Evolutionary conservation across 805 yeast species (phyloP), one percentile per base, ranked within the genome.

Genomic region (Pichia occidentalis): DNA sequence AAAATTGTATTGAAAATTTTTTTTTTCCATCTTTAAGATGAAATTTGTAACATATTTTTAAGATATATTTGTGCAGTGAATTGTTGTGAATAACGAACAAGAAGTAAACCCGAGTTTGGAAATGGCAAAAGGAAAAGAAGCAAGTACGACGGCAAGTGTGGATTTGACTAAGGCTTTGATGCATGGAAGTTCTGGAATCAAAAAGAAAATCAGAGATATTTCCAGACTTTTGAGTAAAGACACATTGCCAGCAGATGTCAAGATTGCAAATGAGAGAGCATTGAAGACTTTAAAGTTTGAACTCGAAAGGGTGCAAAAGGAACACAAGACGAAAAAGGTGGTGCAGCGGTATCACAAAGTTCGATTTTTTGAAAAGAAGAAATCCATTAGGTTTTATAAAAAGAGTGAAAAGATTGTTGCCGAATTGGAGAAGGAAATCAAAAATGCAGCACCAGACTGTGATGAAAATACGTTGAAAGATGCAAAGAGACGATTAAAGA

Each of bases 341-440:
- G 66, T 85, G 10, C 72, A 77, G 48, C 84, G 80, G 61, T 92
- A 92, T 57, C 96, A 86, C 56, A 87, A 86, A 88, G 86, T 92
- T 34, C 73, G 90, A 48, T 92, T 92, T 56, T 85, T 92, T 45
- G 97, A 88, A 59, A 76, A 72, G 54, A 85, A 86, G 63, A 88
- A 87, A 68, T 92, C 95, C 1, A 49, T 75, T 19, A 72, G 95
- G 54, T 73, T 67, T 41, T 75, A 84, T 53, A 82, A 80, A 46
- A 70, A 65, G 39, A 73, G 75, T 2, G 53, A 50, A 32, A 67
- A 64, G 31, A 53, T 57, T 10, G 46, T 64, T 23, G 63, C 61
- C 6, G 68, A 63, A 21, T 63, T 61, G 17, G 59, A 59, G 33
- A 36, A 54, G 23, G 29, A 42, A 29, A 30, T 39, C 8, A 29